Evolutionary conservation across 73 alveolate genomes (phyloP).

Genomic region (Paraurostyla sp.): DNA sequence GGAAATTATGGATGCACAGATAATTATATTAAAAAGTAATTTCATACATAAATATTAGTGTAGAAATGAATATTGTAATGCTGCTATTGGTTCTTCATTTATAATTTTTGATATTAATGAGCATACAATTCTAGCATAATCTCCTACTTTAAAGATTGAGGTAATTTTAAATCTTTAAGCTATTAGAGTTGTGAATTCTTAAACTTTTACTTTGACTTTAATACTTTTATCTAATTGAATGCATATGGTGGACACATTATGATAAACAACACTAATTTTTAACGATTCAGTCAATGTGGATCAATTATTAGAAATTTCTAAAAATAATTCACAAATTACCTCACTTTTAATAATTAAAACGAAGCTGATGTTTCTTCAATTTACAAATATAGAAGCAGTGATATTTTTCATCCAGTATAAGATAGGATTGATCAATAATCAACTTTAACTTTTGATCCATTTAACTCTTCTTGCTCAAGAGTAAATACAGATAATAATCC

Average conservation of each 20-base stretch:
- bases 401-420: background rate
- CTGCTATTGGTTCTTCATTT: slow-evolving; percentile 7
- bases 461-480: background rate
- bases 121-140: background rate
- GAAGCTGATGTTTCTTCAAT: background rate
- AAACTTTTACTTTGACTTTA: slow-evolving; percentile 34
- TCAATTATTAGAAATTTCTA: slow-evolving; percentile 35
- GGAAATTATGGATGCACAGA: slow-evolving; percentile 18
- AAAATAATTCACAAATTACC: background rate
- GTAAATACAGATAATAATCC: background rate
- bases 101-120: slow-evolving; percentile 6
- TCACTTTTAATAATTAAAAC: background rate
- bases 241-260: background rate
- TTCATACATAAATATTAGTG: background rate
- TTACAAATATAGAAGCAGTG: background rate
- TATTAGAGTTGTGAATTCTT: slow-evolving; percentile 32
- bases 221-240: slow-evolving; percentile 11
- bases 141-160: slow-evolving; percentile 11
- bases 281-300: slow-evolving; percentile 30
- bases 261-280: background rate
- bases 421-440: no score
- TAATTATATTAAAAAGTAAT: background rate
- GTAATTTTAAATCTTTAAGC: background rate
- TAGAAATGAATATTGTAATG: slow-evolving; percentile 4
- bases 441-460: background rate